Evolutionary conservation across 2,329 filamentous ascomycete species (phyloP).

Genomic region (Pseudogymnoascus sp.): DNA sequence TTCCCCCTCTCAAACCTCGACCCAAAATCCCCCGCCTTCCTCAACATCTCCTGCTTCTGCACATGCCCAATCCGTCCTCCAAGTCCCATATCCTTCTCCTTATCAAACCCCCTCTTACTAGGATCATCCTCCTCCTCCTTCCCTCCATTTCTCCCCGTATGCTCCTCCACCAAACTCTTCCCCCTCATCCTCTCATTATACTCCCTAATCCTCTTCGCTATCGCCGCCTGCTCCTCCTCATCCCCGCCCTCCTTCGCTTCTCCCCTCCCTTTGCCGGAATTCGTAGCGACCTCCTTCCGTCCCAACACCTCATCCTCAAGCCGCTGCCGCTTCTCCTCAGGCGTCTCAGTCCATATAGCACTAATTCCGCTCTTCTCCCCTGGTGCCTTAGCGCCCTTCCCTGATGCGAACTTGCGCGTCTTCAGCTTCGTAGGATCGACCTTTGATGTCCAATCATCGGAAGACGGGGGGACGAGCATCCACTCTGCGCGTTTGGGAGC

Average conservation of each 20-base stretch:
- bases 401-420: conserved; percentile 73
- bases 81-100: conserved; percentile 86
- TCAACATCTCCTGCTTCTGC: conserved; percentile 71
- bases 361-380: conserved; percentile 24
- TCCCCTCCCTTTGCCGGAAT: conserved; percentile 17
- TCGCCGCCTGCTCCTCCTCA: conserved; percentile 34
- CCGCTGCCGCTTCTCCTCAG: conserved; percentile 74
- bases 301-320: conserved; percentile 78
- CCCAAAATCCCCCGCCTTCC: conserved; percentile 71
- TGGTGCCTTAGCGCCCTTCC: conserved; percentile 45
- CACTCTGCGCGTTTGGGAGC: conserved; percentile 68
- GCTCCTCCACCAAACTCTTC: conserved; percentile 48
- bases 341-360: conserved; percentile 80
- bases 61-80: conserved; percentile 62
- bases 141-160: conserved; percentile 23
- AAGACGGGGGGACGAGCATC: conserved; percentile 66
- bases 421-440: conserved; percentile 78
- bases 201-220: conserved; percentile 44
- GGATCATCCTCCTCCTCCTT: conserved; percentile 79
- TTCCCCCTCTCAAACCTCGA: conserved; percentile 70
- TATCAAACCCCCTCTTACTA: conserved; percentile 79
- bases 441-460: conserved; percentile 45
- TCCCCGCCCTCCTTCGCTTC: conserved; percentile 19
- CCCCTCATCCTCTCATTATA: conserved; percentile 50
- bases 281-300: conserved; percentile 33